Evolutionary conservation across 192 early-diverging fungal species (phyloP), one percentile per base, ranked within the genome.

Genomic region (Dimargaris verticillata): DNA sequence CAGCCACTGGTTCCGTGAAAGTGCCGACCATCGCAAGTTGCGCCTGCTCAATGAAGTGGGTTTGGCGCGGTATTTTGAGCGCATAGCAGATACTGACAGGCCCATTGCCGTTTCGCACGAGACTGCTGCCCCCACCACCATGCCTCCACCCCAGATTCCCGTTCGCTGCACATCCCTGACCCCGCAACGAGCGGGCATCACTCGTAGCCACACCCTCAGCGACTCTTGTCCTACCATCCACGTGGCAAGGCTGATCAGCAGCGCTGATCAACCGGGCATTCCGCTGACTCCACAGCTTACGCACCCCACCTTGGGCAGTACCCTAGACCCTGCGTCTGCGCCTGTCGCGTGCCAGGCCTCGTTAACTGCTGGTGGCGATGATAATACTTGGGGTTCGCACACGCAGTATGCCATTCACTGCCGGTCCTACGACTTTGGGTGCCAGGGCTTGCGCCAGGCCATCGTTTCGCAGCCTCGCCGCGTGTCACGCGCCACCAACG

Each of bases 1-100:
- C 55, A 58, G 55, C 41, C 55, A 58, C 55, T 58, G 55, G 55
- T 58, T 58, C 29, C 55, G 55, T 5, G 55, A 58, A 33, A 58
- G 55, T 58, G 55, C 55, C 55, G 55, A 58, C 55, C 55, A 58
- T 28, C 55, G 28, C 14, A 42, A 58, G n/a, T 28, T 58, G 14
- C 11, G 22, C 1, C 15, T 58, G 29, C 28, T 58, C 29, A 58
- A 58, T 38, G 55, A 58, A 38, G 13, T 28, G 10, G 55, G 55
- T 1, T 58, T 58, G 29, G 55, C 28, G 55, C 28, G 13, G 17
- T 58, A 58, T 33, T 58, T 58, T 38, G 55, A 58, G 17, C 10
- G 55, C 12, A 3, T 6, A 14, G 10, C 49, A n/a, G n/a, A n/a
- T n/a, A n/a, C n/a, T n/a, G n/a, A n/a, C n/a, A n/a, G n/a, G n/a